Evolutionary conservation across 1,139 yeast species (phyloP).

Genomic region (Petasospora rhodanensis): DNA sequence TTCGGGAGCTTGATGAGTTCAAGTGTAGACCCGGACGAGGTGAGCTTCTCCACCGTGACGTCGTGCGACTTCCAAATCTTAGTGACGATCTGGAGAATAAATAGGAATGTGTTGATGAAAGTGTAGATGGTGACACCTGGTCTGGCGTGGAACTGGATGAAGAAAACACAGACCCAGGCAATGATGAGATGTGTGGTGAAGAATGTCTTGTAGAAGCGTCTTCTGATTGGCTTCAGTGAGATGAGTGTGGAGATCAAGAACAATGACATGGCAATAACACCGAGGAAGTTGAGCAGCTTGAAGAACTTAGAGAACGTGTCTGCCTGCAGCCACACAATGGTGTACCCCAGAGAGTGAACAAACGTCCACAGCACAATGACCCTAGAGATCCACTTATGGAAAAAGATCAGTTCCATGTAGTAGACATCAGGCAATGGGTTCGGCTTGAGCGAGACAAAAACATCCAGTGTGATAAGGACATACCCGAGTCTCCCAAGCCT

Average conservation of each 20-base stretch:
- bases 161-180: constrained; percentile 58
- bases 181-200: constrained; percentile 64
- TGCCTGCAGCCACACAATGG: constrained; percentile 40
- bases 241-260: constrained; percentile 44
- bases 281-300: constrained; percentile 51
- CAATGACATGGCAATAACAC: constrained; percentile 47
- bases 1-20: constrained; percentile 33
- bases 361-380: constrained; percentile 47
- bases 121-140: constrained; percentile 61
- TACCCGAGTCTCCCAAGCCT: constrained; percentile 74
- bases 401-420: constrained; percentile 66
- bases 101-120: constrained; percentile 40
- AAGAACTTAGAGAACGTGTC: constrained; percentile 39
- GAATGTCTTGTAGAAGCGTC: constrained; percentile 51
- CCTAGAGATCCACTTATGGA: constrained; percentile 87
- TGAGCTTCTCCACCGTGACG: constrained; percentile 24
- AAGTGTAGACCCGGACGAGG: constrained; percentile 28
- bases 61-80: constrained; percentile 29
- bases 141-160: constrained; percentile 70
- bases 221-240: constrained; percentile 55
- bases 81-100: constrained; percentile 38
- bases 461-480: constrained; percentile 64
- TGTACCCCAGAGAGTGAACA: constrained; percentile 57
- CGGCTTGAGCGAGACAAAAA: constrained; percentile 71
- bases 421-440: constrained; percentile 69